phyloP scores from a whole-genome alignment of 345 rosid species.

The Hibiscus tridactylites region DNA sequence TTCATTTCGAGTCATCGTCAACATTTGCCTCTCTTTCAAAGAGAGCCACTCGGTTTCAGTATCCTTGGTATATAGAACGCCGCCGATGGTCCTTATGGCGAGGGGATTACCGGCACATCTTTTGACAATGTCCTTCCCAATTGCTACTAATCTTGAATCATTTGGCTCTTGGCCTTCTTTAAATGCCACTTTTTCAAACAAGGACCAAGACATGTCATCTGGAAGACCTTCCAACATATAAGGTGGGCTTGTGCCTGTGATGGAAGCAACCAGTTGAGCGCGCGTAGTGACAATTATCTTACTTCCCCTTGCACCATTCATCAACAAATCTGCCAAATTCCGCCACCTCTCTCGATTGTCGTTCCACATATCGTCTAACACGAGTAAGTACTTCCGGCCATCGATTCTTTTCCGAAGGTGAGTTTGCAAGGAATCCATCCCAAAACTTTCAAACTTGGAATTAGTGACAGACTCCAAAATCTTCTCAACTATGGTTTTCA shows the following conservation, averaged over 20 bases:
- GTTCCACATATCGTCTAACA: conserved; percentile 22
- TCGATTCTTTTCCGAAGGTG: not conserved
- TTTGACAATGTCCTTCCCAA: conserved; percentile 13
- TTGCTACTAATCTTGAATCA: not conserved
- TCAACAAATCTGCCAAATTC: not conserved
- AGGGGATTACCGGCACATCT: conserved; percentile 21
- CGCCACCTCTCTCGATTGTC: conserved; percentile 12
- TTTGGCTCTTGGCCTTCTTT: not conserved
- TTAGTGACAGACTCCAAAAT: conserved; percentile 10
- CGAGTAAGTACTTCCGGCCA: conserved; percentile 14
- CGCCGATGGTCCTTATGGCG: conserved; percentile 15
- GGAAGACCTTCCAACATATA: conserved; percentile 1
- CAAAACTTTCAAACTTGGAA: not conserved
- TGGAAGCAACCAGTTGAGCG: conserved; percentile 9
- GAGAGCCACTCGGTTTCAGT: conserved; percentile 14
- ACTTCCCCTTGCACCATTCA: conserved; percentile 13
- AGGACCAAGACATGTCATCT: conserved; percentile 8
- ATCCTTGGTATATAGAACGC: conserved; percentile 4
- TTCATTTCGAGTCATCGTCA: not conserved
- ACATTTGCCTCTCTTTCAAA: conserved; percentile 2
- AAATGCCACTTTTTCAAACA: conserved; percentile 15
- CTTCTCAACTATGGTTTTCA: not conserved
- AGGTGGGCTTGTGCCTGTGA: not conserved
- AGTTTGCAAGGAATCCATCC: conserved; percentile 6
- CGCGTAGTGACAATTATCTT: conserved; percentile 18